Evolutionary conservation across 1,284 basidiomycete genomes (phyloP).

Genomic region (Microbotryomycetes sp.): DNA sequence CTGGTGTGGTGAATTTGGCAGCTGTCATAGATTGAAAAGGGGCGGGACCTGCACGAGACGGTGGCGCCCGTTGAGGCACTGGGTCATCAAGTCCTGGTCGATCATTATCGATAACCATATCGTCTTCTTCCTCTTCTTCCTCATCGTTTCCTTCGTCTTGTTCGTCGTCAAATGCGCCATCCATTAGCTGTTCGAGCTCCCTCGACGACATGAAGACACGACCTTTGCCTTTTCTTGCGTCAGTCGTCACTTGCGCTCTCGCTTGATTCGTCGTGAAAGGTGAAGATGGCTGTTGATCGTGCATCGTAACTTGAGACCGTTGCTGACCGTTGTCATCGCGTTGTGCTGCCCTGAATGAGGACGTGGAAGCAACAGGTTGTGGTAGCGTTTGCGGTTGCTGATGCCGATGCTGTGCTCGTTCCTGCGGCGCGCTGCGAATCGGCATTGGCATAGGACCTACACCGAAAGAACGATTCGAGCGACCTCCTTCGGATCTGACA

Average conservation of each 20-base stretch:
- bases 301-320: too few relatives aligned
- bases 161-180: neutral
- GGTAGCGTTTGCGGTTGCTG: too few relatives aligned
- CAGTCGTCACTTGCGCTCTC: neutral
- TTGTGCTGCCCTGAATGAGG: neutral
- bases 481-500: too few relatives aligned
- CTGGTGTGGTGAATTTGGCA: neutral
- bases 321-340: neutral
- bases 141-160: neutral
- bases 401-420: too few relatives aligned
- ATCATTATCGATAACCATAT: neutral
- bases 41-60: neutral
- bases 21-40: neutral
- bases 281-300: too few relatives aligned
- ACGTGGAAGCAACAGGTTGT: neutral
- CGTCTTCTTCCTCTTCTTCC: constrained; percentile 1
- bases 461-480: too few relatives aligned
- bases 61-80: neutral
- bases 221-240: neutral
- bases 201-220: neutral
- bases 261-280: neutral
- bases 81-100: neutral
- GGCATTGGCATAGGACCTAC: too few relatives aligned
- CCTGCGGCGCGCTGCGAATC: too few relatives aligned
- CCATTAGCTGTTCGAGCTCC: neutral